Evolutionary conservation across 2,329 filamentous ascomycete species (phyloP), one percentile per base, ranked within the genome.

Genomic region (Clarireedia homoeocarpa): DNA sequence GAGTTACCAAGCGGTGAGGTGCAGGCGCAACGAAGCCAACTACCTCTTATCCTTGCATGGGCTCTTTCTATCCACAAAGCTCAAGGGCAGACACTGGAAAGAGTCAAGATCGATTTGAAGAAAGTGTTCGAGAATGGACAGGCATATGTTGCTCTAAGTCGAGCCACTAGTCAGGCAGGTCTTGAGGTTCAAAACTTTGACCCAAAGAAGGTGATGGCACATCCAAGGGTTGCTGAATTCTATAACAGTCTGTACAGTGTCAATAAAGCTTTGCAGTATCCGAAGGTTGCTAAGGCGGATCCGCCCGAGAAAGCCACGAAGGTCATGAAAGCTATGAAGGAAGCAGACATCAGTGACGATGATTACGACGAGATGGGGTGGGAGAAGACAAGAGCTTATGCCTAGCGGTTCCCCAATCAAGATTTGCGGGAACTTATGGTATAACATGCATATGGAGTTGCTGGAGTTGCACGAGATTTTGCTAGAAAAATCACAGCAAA

Each of bases 11-110:
- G 88, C 55, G 94, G 94, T 48, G 91, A 97, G 69, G 79, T 97
- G 0, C 91, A 96, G 70, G 94, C 94, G 1, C 89, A 89, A 59
- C 87, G 94, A 40, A 80, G 80, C 47, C 89, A 92, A 65, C 72
- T 92, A 2, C 94, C 94, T 0, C 78, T 99, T 51, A 97, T 99
- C 60, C 78, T 99, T 30, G 94, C 94, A 0, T 99, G 94, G 94
- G 94, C 94, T 2, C 74, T 99, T 20, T 96, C 91, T 1, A 99
- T 99, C 58, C 94, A 99, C 76, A 99, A 99, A 73, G 94, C 94
- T 0, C 92, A 97, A 70, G 92, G 92, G 1, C 92, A 97, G 71
- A 97, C 92, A 1, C 62, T 71, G 20, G 91, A 95, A 67, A 81
- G 92, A 51, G 94, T 99, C 58, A 95, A 95, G 68, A 94, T 99